Conservation (phyloP, 2,329 filamentous ascomycete species). For the Stachybotrys chartarum region DNA sequence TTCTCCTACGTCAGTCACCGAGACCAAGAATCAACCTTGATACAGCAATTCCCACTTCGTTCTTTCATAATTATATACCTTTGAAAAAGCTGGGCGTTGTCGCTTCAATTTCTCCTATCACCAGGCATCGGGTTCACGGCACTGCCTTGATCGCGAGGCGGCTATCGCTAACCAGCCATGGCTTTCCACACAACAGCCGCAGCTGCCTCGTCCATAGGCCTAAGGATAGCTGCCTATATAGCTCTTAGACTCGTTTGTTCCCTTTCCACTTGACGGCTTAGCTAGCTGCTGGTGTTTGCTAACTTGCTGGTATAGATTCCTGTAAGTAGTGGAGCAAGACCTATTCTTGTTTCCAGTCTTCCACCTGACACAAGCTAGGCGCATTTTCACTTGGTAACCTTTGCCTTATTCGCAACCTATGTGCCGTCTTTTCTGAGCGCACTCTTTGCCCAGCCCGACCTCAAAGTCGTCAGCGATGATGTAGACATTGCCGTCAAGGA, state of each 20-base stretch:
- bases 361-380: constrained; percentile 15
- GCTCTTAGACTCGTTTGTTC: constrained; percentile 29
- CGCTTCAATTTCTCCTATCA: no score
- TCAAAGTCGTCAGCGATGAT: constrained; percentile 53
- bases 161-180: constrained; percentile 12
- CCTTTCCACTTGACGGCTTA: neutral
- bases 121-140: no score
- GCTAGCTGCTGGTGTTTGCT: constrained; percentile 1
- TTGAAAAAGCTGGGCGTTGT: no score
- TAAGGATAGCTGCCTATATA: constrained; percentile 27
- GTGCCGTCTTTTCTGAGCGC: constrained; percentile 54
- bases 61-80: no score
- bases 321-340: constrained; percentile 15
- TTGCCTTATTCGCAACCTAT: constrained; percentile 60
- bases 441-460: constrained; percentile 48
- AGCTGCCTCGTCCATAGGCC: constrained; percentile 26
- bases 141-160: no score
- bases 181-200: constrained; percentile 21
- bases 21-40: no score
- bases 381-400: constrained; percentile 44
- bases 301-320: constrained; percentile 22
- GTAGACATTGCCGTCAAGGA: constrained; percentile 49
- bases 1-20: neutral
- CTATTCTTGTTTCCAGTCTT: neutral
- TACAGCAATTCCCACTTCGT: no score